Conservation (phyloP, 345 rosid species). For the Brassica nigra region DNA sequence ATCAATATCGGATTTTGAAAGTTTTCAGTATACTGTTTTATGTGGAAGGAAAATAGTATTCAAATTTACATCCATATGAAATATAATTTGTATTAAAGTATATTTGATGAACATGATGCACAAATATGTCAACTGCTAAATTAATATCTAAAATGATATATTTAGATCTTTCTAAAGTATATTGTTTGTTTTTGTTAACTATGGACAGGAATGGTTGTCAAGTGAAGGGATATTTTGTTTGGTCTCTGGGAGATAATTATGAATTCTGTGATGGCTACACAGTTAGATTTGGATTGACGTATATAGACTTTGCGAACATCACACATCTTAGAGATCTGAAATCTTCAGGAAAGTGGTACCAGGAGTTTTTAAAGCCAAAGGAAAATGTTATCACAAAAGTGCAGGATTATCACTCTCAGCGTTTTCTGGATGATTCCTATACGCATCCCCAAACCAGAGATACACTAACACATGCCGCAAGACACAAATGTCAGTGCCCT, state of each 20-base stretch:
- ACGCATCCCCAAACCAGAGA: too few relatives aligned
- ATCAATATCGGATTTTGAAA: background rate
- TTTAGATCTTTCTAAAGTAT: background rate
- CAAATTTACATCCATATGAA: background rate
- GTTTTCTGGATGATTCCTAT: too few relatives aligned
- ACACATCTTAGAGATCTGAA: conserved; percentile 13
- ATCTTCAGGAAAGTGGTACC: conserved; percentile 10
- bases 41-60: background rate
- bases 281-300: conserved; percentile 25
- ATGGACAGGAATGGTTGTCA: conserved; percentile 24
- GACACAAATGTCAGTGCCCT: too few relatives aligned
- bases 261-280: conserved; percentile 26
- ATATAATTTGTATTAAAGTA: background rate
- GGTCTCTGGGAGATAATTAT: conserved; percentile 27
- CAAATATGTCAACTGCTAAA: background rate
- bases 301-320: conserved; percentile 13
- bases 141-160: background rate
- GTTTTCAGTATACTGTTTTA: background rate
- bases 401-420: background rate
- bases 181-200: background rate
- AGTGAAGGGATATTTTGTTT: conserved; percentile 31
- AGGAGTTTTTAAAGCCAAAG: conserved; percentile 6
- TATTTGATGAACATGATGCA: background rate
- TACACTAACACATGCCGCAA: too few relatives aligned
- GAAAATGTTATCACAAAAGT: background rate